Percentiles rank a stretch among this genome's conserved stretches.
Evolutionary conservation across 495 filamentous ascomycete genomes (phyloP).

Genomic region (Podospora didyma): DNA sequence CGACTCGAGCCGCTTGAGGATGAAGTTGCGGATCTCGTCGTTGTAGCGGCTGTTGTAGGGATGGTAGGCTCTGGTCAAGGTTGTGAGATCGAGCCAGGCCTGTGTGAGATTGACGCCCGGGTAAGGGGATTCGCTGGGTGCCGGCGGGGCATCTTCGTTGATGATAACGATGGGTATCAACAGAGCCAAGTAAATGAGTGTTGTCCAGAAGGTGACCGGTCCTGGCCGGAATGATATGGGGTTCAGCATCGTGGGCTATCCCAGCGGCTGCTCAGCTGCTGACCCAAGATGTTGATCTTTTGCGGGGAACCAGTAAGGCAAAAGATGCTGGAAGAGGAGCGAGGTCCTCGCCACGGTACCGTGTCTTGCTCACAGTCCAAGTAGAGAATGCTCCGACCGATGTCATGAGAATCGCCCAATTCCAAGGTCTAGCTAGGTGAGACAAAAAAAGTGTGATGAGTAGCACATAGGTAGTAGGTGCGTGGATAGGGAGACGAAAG

Average conservation of each 20-base stretch:
- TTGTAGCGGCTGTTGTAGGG: constrained; percentile 85
- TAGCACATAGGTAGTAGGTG: neutral
- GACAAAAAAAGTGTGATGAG: neutral
- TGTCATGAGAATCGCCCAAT: neutral
- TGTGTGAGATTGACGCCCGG: constrained; percentile 65
- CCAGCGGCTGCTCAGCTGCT: neutral
- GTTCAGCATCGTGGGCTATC: constrained; percentile 29
- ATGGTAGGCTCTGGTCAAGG: constrained; percentile 71
- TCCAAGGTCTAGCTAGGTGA: neutral
- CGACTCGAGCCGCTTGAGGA: constrained; percentile 65
- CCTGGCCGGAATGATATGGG: constrained; percentile 53
- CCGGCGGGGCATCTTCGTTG: constrained; percentile 69
- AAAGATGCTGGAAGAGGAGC: neutral
- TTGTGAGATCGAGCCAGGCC: constrained; percentile 81
- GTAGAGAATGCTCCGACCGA: constrained; percentile 2
- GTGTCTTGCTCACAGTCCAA: constrained; percentile 2
- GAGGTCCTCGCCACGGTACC: neutral
- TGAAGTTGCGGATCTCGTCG: constrained; percentile 71
- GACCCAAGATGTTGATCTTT: neutral
- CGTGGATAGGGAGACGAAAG: neutral
- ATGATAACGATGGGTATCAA: constrained; percentile 66
- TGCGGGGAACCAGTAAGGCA: neutral
- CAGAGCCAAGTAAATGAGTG: constrained; percentile 64
- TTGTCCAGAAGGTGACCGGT: constrained; percentile 69
- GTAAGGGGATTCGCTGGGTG: constrained; percentile 45